phyloP scores from a whole-genome alignment of 2,329 filamentous ascomycete genomes.

The Aspergillus hortae region DNA sequence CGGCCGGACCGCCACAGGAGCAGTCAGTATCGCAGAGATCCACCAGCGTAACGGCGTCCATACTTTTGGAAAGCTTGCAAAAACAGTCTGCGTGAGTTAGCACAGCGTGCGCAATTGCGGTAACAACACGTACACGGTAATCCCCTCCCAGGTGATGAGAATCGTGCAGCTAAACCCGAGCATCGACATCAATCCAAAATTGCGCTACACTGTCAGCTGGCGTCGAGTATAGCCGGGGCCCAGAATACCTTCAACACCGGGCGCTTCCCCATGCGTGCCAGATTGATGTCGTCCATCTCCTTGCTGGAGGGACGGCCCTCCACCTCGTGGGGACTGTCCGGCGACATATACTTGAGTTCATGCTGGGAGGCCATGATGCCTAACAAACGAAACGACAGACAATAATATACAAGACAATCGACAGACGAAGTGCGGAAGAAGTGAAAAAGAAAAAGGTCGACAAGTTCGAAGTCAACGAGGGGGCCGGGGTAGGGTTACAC shows the following conservation, averaged over 20 bases:
- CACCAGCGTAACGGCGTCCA: not conserved
- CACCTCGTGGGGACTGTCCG: conserved; percentile 12
- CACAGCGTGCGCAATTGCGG: not conserved
- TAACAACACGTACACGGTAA: conserved; percentile 29
- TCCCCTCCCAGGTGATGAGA: conserved; percentile 40
- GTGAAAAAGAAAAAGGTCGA: not conserved
- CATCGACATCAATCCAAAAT: conserved; percentile 39
- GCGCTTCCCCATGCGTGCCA: conserved; percentile 50
- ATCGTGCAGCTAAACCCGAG: conserved; percentile 40
- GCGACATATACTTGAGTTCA: conserved; percentile 11
- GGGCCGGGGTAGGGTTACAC: not conserved
- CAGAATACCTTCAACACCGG: conserved; percentile 44
- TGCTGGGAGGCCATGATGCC: conserved; percentile 3
- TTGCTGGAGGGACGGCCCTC: conserved; percentile 13
- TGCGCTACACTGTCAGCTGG: conserved; percentile 24
- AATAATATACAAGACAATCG: not conserved
- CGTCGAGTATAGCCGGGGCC: not conserved
- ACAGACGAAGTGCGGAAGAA: not conserved
- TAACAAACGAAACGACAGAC: not conserved
- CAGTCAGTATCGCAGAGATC: conserved; percentile 1
- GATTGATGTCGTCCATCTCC: conserved; percentile 40
- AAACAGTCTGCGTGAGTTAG: conserved; percentile 10
- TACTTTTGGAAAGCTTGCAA: conserved; percentile 21
- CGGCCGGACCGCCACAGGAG: conserved; percentile 29
- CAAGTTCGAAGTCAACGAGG: not conserved